Base-by-base conservation (phyloP, 164 flowering plant species). In the Vitis rotundifolia region DNA sequence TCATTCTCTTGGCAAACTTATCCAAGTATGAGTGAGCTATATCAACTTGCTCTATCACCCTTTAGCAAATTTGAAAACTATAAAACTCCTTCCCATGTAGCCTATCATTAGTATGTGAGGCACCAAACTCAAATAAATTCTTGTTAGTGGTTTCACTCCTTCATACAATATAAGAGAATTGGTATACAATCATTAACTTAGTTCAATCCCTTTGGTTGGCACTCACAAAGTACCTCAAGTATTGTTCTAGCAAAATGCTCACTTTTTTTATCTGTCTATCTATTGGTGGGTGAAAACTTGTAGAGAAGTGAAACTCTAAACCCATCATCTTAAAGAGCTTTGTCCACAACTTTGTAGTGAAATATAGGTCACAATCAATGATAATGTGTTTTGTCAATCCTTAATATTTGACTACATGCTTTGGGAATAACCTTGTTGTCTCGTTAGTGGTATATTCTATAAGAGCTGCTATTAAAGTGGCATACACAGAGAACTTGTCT, bases 401-500 rank as follows among this genome's bases (percentile, higher is more conserved):
- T 64, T 8, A 65, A 26, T 53, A 28, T 59, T 75, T 75, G 8
- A 66, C 62, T 0, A 75, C n/a, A 47, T 70, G 37, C 22, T 18
- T 18, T 1, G 59, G 6, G 44, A 75, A 70, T 13, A 66, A 16
- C 18, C 19, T 16, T 7, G 63, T 18, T 11, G 59, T 26, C 60
- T 50, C 55, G 19, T 70, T 58, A 1, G 11, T 47, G 1, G 56
- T 51, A 51, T 44, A 69, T 8, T 53, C 12, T 7, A 22, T 48
- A 0, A 57, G 15, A 14, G 50, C 44, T 2, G 31, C 14, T 10
- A 76, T 67, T 44, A 63, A 71, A 1, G 51, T 44, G 49, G 26
- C 26, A 22, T 76, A 68, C 53, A 64, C 63, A 1, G 68, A 61
- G n/a, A 76, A 49, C 26, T 59, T 26, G 8, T 63, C 74, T 48